Conservation (phyloP, 73 alveolate genomes). For the Tetrahymena malaccensis region DNA sequence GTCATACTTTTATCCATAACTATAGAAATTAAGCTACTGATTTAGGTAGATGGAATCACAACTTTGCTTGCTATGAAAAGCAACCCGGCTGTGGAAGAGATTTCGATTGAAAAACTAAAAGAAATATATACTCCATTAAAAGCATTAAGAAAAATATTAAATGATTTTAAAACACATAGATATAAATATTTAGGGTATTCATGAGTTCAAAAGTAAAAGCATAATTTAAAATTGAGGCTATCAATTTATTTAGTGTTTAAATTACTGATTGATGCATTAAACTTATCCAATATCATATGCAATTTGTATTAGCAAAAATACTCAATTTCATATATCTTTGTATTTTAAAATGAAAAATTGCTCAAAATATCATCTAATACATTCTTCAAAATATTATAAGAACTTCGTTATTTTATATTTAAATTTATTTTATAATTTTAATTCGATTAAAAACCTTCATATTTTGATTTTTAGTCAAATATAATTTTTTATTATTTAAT, state of each 20-base stretch:
- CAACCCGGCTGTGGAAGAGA: conserved; percentile 42
- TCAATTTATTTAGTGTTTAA: neutral
- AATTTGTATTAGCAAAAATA: neutral
- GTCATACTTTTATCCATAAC: neutral
- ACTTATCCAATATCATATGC: neutral
- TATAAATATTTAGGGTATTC: neutral
- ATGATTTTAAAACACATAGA: neutral
- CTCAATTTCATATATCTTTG: neutral
- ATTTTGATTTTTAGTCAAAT: neutral
- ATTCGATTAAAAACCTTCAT: neutral
- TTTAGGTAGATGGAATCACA: conserved; percentile 40
- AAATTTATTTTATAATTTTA: too few relatives aligned
- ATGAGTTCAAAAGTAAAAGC: neutral
- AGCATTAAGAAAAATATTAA: too few relatives aligned
- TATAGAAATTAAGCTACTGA: conserved; percentile 15
- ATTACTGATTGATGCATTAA: neutral
- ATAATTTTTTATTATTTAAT: too few relatives aligned
- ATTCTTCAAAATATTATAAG: neutral
- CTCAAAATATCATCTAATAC: neutral
- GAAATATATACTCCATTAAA: neutral
- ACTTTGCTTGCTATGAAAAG: conserved; percentile 37
- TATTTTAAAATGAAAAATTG: neutral
- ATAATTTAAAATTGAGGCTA: too few relatives aligned
- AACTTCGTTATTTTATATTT: neutral
- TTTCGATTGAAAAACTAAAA: conserved; percentile 13